Percentiles rank a stretch among this genome's conserved stretches.
These are phyloP conservation scores for Pseudogymnoascus sp. DNA, from an alignment of 2,329 filamentous ascomycete genomes.

Conservation along the genomic window DNA sequence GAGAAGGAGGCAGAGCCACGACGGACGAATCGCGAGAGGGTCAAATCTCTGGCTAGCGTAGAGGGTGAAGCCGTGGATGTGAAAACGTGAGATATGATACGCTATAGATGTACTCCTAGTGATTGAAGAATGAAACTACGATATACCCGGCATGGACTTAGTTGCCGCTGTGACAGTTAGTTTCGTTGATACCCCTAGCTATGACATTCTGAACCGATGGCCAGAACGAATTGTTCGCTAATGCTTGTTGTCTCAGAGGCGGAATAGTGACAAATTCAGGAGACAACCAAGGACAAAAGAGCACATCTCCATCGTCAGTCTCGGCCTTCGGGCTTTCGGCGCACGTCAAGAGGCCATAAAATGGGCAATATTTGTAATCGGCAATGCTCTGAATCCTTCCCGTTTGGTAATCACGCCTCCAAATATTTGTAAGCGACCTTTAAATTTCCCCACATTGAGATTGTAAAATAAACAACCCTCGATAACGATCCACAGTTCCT, in stretches of 20 bases:
- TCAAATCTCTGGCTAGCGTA: background rate
- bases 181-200: background rate
- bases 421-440: background rate
- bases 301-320: background rate
- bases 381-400: background rate
- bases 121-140: background rate
- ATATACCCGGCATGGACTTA: background rate
- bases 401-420: background rate
- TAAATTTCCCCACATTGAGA: background rate
- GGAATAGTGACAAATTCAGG: background rate
- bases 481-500: background rate
- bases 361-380: background rate
- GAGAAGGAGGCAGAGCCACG: background rate
- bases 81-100: constrained; percentile 4
- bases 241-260: background rate
- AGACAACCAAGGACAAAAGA: background rate
- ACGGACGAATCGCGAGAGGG: background rate
- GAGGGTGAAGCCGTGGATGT: background rate
- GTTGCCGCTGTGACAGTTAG: background rate
- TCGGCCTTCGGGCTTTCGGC: background rate
- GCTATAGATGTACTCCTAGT: constrained; percentile 4
- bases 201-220: background rate
- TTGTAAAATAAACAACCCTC: background rate
- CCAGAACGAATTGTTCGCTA: background rate
- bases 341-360: background rate